Evolutionary conservation across 441 rosid species (phyloP), one percentile per base, ranked within the genome.

Genomic region (Syzygium syzygioides): DNA sequence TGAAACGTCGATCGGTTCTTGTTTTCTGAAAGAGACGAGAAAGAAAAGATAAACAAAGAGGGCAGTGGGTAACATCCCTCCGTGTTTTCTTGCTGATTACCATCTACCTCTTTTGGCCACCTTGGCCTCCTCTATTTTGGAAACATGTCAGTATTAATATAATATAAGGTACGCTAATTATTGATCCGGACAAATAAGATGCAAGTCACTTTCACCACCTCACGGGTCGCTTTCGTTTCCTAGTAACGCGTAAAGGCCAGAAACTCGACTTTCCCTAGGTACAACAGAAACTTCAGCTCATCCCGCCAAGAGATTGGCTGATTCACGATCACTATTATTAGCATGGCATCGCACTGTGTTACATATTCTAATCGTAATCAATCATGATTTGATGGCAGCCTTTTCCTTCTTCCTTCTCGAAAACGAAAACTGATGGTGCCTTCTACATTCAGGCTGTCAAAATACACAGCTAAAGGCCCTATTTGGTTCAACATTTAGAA

Each of bases 31-130:
- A 76, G 52, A 14, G 84, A 79, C 57, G 66, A 76, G 86, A n/a
- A 76, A 79, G 64, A 79, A 54, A 45, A 41, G 54, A 34, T 87
- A 76, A 20, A 76, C n/a, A 76, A 76, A 25, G 30, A n/a, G 79
- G 88, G 71, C 79, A 92, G 92, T 93, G 95, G 94, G 79, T 85
- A 90, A 68, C 96, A 94, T 90, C 91, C 91, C 95, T 94, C 96
- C 95, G 95, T 91, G 89, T 89, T 94, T 93, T 92, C 89, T 88
- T 94, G 91, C 92, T 79, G 62, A 86, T 83, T 85, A 84, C 85
- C 89, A 48, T 45, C 62, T 30, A 37, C 85, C 68, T 64, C 86
- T 57, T 50, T 28, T 45, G 55, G 64, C 79, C 71, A 86, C 79
- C 55, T 26, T 56, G 34, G 84, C 85, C 83, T 52, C 26, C 56